Evolutionary conservation across 176 grass and related monocot genomes (phyloP).

Genomic region (Microstegium vimineum): DNA sequence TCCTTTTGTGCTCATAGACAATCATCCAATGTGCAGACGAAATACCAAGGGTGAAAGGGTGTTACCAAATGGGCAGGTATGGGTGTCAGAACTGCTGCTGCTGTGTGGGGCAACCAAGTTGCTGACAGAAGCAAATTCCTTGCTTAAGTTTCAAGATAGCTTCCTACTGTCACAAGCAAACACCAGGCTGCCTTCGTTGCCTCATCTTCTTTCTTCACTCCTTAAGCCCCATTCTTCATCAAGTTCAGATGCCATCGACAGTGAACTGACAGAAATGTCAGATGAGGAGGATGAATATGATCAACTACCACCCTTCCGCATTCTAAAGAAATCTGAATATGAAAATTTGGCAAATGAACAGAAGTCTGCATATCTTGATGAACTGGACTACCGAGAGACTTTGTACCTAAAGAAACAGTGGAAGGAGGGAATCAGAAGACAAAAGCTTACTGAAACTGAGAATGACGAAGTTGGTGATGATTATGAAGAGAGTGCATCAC

Average conservation of each 20-base stretch:
- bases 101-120: slow-evolving; percentile 82
- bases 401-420: slow-evolving; percentile 86
- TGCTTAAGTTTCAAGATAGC: slow-evolving; percentile 88
- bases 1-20: slow-evolving; percentile 70
- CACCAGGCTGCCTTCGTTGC: slow-evolving; percentile 66
- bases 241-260: slow-evolving; percentile 30
- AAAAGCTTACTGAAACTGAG: slow-evolving; percentile 51
- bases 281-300: slow-evolving; percentile 93
- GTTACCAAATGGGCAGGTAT: slow-evolving; percentile 61
- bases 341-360: slow-evolving; percentile 70
- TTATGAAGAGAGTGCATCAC: slow-evolving; percentile 43
- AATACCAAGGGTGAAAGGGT: slow-evolving; percentile 77
- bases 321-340: slow-evolving; percentile 72
- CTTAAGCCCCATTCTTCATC: slow-evolving; percentile 51
- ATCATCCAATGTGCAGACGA: slow-evolving; percentile 61
- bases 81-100: slow-evolving; percentile 67
- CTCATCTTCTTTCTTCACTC: slow-evolving; percentile 89
- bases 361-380: slow-evolving; percentile 86
- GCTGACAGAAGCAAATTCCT: slow-evolving; percentile 69
- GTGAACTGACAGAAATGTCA: slow-evolving; percentile 43
- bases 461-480: slow-evolving; percentile 32
- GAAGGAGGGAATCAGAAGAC: slow-evolving; percentile 64
- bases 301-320: slow-evolving; percentile 80
- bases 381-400: slow-evolving; percentile 93
- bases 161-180: slow-evolving; percentile 67